Base-by-base conservation (phyloP, 108 stramenopile genomes). In the Cyclostephanos invisitatus region DNA sequence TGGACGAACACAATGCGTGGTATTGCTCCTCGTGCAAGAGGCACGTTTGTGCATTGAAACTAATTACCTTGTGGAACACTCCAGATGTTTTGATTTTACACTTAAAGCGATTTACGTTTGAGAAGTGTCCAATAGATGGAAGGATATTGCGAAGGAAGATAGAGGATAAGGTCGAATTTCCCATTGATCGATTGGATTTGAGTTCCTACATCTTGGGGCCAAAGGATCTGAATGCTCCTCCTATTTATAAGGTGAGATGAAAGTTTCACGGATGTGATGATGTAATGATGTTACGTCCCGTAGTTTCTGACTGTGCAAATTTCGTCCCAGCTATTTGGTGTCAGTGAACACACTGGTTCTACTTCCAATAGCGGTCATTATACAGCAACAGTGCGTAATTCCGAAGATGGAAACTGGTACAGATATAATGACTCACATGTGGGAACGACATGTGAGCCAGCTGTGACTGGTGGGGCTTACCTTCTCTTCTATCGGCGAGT, bases 281-380 rank as follows among this genome's bases (percentile, higher is more conserved):
- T 20, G 53, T 27, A 4, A 3, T 17, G 28, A 1, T 28, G 10
- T 57, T 0, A 20, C 27, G 32, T 25, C 14, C 53, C 48, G 62
- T 48, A 21, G 29, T 32, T 50, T 1, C 18, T 36, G 20, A 21
- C 21, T 6, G 0, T 62, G n/a, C 5, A 54, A 46, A 28, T 62
- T 42, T 24, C 7, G 7, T 38, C 29, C 10, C 50, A 85, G 75
- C 68, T 92, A 17, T 90, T 87, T 69, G 90, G 90, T 27, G 92
- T 93, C 2, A 89, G 87, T 50, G 90, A 93, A 56, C 92, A 93
- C 78, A 77, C 81, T 25, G 92, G 92, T 36, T 50, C 80, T 4
- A 89, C 90, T 6, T 89, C 89, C 70, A 89, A 91, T 67, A 89
- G 85, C 63, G 92, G 92, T 22, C 92, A 93, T 62, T 93, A 93